A percentile compares a stretch with the other conserved stretches of the same genome.
Evolutionary conservation across 257 asterid genomes (phyloP).

Genomic region (Petunia secreta): DNA sequence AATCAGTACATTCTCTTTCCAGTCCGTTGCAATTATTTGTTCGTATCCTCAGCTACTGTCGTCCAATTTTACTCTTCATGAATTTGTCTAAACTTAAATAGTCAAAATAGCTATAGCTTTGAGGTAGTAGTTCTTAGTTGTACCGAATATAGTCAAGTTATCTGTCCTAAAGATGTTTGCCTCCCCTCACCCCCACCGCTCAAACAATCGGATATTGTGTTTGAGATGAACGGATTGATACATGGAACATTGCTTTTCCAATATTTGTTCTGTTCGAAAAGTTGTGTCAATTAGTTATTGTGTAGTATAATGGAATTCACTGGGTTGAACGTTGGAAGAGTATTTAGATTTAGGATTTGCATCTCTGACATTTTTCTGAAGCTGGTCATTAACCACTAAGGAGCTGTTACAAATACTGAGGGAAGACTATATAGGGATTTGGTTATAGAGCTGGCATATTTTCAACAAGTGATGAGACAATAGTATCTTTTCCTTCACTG

Average conservation of each 20-base stretch:
- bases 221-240: neutral
- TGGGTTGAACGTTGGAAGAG: neutral
- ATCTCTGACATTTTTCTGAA: neutral
- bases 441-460: neutral
- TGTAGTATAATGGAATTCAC: neutral
- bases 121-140: neutral
- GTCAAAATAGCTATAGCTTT: neutral
- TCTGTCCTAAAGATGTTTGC: slow-evolving; percentile 5
- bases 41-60: neutral
- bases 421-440: neutral
- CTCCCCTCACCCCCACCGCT: neutral
- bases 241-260: neutral
- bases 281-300: neutral
- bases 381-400: neutral
- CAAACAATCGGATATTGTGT: neutral
- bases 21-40: neutral
- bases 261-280: neutral
- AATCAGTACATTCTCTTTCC: neutral
- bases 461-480: neutral
- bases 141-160: neutral
- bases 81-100: neutral
- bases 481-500: neutral
- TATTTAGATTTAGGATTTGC: neutral
- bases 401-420: neutral
- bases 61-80: neutral